Base-by-base conservation (phyloP, 2,329 filamentous ascomycete species). In the Tolypocladium paradoxum region DNA sequence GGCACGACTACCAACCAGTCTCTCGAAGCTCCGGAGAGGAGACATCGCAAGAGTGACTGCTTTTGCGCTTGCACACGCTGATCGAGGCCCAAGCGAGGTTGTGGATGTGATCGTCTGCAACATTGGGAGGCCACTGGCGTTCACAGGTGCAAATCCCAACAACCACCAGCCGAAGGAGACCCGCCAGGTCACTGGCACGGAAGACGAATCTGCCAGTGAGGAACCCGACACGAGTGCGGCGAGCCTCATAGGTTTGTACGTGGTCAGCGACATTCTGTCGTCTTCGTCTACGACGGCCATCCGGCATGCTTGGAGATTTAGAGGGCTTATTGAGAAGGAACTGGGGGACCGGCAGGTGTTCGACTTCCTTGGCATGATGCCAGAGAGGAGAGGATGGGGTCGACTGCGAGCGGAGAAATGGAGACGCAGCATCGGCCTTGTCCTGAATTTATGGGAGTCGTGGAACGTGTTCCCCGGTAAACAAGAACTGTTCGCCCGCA, bases 21-120 rank as follows among this genome's bases (percentile, higher is more conserved):
- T 89, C 38, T 81, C 84, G 2, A 86, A 81, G 59, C 75, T 96
- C 29, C 81, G 88, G 31, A 89, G 89, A 63, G 90, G 90, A 3
- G 90, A 97, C 63, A 82, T 97, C 47, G 91, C 90, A 1, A 81
- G 90, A 6, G 77, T 96, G 2, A 92, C 91, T 1, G 81, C 86
- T 3, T 96, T 97, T 69, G 91, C 91, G 14, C 90, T 97, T 53
- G 85, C 85, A 2, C 90, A 97, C 65, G 88, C 90, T 1, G 88
- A 86, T 38, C 79, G 83, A 22, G 93, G 91, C 18, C 87, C 89
- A 14, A 88, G 95, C 58, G 93, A 97, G 71, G 85, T 96, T 36
- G 90, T 95, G n/a, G 82, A 92, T 49, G 82, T 95, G 70, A 84
- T 97, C 37, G 80, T 95, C 0, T 78, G 83, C 1, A 97, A 99